phyloP scores from a whole-genome alignment of 208 protist species.

The Trypanosoma mega region DNA sequence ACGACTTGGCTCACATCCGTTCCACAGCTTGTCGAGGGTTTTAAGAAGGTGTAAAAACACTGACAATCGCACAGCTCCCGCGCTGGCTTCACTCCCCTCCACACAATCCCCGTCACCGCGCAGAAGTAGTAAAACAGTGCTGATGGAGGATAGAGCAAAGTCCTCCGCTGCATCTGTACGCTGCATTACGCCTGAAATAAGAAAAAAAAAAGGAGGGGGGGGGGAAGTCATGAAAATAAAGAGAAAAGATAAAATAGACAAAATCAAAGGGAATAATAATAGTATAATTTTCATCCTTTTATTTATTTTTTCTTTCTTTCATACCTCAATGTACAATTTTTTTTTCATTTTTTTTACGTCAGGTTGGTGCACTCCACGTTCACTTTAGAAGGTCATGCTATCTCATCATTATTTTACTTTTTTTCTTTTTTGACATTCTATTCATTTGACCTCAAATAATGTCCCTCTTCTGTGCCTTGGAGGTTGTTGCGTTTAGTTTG shows the following conservation, averaged over 20 bases:
- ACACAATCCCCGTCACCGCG: not conserved
- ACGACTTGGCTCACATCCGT: not conserved
- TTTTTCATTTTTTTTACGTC: no score
- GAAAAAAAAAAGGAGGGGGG: not conserved
- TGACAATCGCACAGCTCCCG: not conserved
- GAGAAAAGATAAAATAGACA: slow-evolving; percentile 4
- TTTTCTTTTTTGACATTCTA: no score
- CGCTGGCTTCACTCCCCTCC: not conserved
- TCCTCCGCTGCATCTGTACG: not conserved
- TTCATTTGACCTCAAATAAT: no score
- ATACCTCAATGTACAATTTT: no score
- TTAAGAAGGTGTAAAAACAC: slow-evolving; percentile 3
- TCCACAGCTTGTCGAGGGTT: slow-evolving; percentile 10
- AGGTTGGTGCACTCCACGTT: no score
- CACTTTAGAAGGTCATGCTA: no score
- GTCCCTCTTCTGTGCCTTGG: no score
- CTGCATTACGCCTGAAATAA: no score
- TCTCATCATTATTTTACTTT: no score
- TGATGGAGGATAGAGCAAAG: slow-evolving; percentile 1
- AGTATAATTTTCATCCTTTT: no score
- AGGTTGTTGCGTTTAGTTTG: no score
- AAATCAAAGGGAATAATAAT: not conserved
- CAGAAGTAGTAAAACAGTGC: not conserved
- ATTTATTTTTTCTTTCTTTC: no score
- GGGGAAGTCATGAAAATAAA: not conserved